Base-by-base conservation (phyloP, 2,329 filamentous ascomycete species). In the Ophiostoma piceae region DNA sequence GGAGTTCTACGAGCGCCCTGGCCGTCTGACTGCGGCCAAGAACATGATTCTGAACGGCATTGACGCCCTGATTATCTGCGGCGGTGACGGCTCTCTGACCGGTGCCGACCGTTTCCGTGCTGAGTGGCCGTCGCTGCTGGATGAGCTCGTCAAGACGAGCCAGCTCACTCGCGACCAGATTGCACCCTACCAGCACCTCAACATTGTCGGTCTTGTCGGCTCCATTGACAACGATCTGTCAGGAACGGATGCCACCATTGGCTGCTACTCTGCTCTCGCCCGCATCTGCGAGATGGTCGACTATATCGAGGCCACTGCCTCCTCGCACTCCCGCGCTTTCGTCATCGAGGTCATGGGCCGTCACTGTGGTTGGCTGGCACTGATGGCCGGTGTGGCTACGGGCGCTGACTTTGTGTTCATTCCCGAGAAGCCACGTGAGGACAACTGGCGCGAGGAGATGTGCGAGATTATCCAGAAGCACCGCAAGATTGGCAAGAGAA, bases 221-320 rank as follows among this genome's bases (percentile, higher is more conserved):
- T 97, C 93, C 69, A 99, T 99, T 77, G 95, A 99, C 84, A 99
- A 99, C 78, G 95, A 99, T 78, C 90, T 99, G 80, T 96, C 94
- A 67, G 92, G 92, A 73, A 99, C 95, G 14, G 95, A 99, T 79
- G 94, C 95, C 71, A 99, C 95, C 41, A 97, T 99, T 78, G 95
- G 95, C 70, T 96, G 92, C 79, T 98, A 97, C 82, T 97, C 94
- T 62, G 95, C 95, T 32, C 86, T 99, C 70, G 88, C 91, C 66
- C 89, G 94, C 71, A 97, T 99, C 75, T 98, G 94, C 81, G 91
- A 97, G 78, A 92, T 94, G 77, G 92, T 99, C 71, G 95, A 99
- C 82, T 94, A 93, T 77, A 96, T 99, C 75, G 94, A 99, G 80
- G 94, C 94, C 26, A 98, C 95, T 0, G 94, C 94, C 68, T 90